Evolutionary conservation across 768 basidiomycete genomes (phyloP).

Genomic region (Termitomyces sp.): DNA sequence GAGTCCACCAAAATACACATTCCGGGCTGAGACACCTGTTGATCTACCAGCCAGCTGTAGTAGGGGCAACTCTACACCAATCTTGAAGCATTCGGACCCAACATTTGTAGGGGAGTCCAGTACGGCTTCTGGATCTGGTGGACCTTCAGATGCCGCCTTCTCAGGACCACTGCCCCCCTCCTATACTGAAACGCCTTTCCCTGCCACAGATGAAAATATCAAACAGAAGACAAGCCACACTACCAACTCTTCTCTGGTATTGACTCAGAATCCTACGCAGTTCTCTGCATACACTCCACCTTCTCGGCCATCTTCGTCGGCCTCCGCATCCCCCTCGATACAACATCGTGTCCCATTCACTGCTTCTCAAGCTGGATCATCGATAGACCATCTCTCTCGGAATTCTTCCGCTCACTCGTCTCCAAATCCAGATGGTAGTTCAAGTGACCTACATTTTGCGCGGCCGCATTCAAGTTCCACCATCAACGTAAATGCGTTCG

Average conservation of each 20-base stretch:
- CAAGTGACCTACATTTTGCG: background rate
- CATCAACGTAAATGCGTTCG: constrained; percentile 42
- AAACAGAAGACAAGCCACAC: background rate
- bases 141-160: background rate
- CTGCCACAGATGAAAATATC: background rate
- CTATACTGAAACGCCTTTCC: constrained; percentile 3
- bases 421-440: background rate
- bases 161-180: constrained; percentile 2
- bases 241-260: background rate
- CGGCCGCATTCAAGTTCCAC: constrained; percentile 5
- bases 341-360: background rate
- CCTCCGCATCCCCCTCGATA: background rate
- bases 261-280: background rate
- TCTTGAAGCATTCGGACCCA: background rate
- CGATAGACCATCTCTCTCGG: constrained; percentile 1
- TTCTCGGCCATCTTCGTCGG: background rate
- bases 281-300: background rate
- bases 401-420: constrained; percentile 5
- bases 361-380: background rate
- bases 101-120: background rate
- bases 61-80: background rate
- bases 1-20: background rate
- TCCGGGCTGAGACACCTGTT: background rate
- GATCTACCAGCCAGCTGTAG: background rate
- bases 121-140: background rate